A percentile compares a stretch with the other conserved stretches of the same genome.
Evolutionary conservation across 176 grass and related monocot species (phyloP).

Genomic region (Areca catechu): DNA sequence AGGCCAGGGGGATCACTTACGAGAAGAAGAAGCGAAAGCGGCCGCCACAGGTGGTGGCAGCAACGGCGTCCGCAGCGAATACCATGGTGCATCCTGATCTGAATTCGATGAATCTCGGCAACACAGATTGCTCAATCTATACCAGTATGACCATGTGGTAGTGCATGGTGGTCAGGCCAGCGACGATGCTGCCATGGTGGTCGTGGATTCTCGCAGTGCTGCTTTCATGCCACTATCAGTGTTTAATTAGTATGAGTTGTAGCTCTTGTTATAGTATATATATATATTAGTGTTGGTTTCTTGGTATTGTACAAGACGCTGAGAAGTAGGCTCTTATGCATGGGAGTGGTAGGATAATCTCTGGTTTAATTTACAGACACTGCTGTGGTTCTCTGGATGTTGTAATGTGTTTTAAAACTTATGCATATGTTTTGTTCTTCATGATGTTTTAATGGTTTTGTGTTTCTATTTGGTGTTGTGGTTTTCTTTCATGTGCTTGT

Average conservation of each 20-base stretch:
- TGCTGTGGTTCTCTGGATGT: no score
- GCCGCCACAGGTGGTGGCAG: neutral
- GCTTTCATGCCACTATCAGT: neutral
- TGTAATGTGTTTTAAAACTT: no score
- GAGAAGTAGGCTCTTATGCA: neutral
- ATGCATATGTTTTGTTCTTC: no score
- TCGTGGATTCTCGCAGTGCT: neutral
- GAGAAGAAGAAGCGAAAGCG: constrained; percentile 3
- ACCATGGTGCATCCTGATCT: neutral
- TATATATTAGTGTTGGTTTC: neutral
- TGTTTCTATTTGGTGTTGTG: no score
- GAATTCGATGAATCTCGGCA: neutral
- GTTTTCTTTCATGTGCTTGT: no score
- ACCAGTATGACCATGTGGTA: neutral
- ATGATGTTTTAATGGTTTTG: no score
- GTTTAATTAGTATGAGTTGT: neutral
- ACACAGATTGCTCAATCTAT: neutral
- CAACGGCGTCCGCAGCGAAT: neutral
- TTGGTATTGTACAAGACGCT: neutral
- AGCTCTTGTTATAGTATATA: no score
- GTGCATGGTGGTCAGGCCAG: no score
- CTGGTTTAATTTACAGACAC: no score
- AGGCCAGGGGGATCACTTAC: constrained; percentile 6
- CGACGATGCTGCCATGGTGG: neutral
- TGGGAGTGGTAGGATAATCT: no score